A percentile compares a stretch with the other conserved stretches of the same genome.
Conservation (phyloP, 345 rosid genomes). For the Luvunga scandens region DNA sequence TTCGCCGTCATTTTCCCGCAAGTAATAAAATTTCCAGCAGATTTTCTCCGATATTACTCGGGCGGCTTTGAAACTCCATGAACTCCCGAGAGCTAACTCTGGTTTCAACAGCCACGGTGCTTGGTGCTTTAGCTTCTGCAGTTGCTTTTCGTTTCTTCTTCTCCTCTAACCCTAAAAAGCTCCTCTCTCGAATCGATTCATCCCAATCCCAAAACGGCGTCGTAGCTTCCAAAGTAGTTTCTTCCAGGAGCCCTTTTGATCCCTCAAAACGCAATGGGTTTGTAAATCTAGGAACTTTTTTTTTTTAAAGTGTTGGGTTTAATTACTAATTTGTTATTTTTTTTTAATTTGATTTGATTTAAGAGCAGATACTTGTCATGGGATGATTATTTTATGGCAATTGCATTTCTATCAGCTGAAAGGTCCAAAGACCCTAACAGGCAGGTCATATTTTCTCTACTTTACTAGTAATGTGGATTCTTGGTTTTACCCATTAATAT, state of each 20-base stretch:
- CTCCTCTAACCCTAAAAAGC: conserved; percentile 39
- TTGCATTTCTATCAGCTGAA: conserved; percentile 80
- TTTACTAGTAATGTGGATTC: neutral
- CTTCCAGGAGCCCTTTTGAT: conserved; percentile 58
- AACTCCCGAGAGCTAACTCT: conserved; percentile 58
- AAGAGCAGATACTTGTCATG: conserved; percentile 72
- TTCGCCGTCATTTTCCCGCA: neutral
- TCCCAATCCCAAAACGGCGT: conserved; percentile 26
- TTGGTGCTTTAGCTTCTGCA: conserved; percentile 68
- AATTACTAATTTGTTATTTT: neutral
- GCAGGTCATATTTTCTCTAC: conserved; percentile 52
- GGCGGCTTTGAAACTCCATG: conserved; percentile 33
- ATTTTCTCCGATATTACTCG: neutral
- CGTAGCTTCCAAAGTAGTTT: conserved; percentile 27
- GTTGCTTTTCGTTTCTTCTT: conserved; percentile 53
- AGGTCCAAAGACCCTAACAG: conserved; percentile 95
- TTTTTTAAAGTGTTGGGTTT: too few relatives aligned
- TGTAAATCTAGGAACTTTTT: conserved; percentile 7
- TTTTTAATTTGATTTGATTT: neutral
- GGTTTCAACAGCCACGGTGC: conserved; percentile 55
- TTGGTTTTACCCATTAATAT: neutral
- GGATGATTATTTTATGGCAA: conserved; percentile 97
- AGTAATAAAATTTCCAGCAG: neutral
- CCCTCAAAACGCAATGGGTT: conserved; percentile 80
- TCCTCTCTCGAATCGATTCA: conserved; percentile 22